Evolutionary conservation across 495 filamentous ascomycete genomes (phyloP), one percentile per base, ranked within the genome.

Genomic region (Talaromyces proteolyticus): DNA sequence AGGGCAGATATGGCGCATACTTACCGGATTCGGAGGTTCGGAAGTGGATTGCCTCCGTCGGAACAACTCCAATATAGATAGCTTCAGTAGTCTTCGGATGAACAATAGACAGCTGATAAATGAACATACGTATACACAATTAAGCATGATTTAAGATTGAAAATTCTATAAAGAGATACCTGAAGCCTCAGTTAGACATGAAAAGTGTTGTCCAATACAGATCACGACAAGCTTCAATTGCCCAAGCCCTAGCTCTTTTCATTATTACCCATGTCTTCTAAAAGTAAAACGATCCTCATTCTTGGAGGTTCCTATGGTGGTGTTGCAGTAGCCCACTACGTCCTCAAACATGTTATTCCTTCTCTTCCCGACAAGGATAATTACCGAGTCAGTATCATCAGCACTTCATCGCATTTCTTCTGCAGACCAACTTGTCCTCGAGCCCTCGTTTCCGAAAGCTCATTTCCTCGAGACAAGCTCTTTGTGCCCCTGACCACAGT

Each of bases 261-360:
- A n/a, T n/a, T n/a, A n/a, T n/a, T n/a, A n/a, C n/a, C n/a, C 11
- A 49, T 49, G 47, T 19, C 16, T 3, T 3, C n/a, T 12, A 19
- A 47, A 16, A 19, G 17, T 17, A 49, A 41, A 26, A 49, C 36
- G n/a, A 70, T 78, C 46, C 49, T 80, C 49, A 70, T 82, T 46
- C 59, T 80, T 23, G 78, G 77, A 19, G 76, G 67, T 25, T 80
- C 76, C 38, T 80, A 75, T 56, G 75, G 38, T 38, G 78, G 76
- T 20, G 44, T 77, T 11, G 73, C 73, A 4, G 67, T 64, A 6
- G 71, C 76, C 4, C 78, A 82, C 51, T 73, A 75, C 49, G 56
- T 78, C 46, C 73, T 80, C 54, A 76, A 75, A 53, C 72, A 78
- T 59, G 64, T 58, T 39, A n/a, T 78, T 12, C 74, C 77, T 11